A percentile compares a stretch with the other conserved stretches of the same genome.
Conservation (phyloP, 2,329 filamentous ascomycete genomes). For the Rugonectria rugulosa region DNA sequence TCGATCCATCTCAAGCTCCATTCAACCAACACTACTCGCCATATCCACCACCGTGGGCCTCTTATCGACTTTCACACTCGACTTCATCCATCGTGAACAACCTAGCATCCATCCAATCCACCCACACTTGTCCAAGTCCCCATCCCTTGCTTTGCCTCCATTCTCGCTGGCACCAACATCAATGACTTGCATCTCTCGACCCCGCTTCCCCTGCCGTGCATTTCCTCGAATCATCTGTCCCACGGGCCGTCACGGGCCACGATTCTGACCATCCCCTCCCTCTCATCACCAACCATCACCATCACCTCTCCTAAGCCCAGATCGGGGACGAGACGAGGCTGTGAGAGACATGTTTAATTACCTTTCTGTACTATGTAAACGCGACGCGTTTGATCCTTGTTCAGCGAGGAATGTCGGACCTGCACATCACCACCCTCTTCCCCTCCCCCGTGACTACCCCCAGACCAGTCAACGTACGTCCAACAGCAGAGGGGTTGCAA, state of each 20-base stretch:
- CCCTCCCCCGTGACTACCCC: too few species aligned
- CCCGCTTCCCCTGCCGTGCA: constrained; percentile 5
- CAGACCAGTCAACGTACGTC: background rate
- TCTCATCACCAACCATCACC: background rate
- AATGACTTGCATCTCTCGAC: constrained; percentile 35
- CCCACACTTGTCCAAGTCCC: constrained; percentile 8
- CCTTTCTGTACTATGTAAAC: background rate
- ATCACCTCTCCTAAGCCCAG: constrained; percentile 17
- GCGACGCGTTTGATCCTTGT: background rate
- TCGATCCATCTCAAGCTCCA: background rate
- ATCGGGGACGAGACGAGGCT: constrained; percentile 30
- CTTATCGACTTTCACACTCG: constrained; percentile 2
- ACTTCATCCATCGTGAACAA: constrained; percentile 3
- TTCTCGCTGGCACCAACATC: constrained; percentile 10
- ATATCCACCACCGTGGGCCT: too few species aligned
- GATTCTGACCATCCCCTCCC: constrained; percentile 1
- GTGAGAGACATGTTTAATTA: constrained; percentile 33
- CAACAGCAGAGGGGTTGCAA: constrained; percentile 10
- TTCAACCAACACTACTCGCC: background rate
- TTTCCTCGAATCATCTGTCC: constrained; percentile 3
- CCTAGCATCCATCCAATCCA: constrained; percentile 15
- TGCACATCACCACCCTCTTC: constrained; percentile 8
- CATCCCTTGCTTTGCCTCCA: constrained; percentile 18
- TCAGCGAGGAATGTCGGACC: constrained; percentile 4
- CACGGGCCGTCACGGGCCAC: background rate